Base-by-base conservation (phyloP, 23 red algal genomes). In the Gracilaria gracilis region DNA sequence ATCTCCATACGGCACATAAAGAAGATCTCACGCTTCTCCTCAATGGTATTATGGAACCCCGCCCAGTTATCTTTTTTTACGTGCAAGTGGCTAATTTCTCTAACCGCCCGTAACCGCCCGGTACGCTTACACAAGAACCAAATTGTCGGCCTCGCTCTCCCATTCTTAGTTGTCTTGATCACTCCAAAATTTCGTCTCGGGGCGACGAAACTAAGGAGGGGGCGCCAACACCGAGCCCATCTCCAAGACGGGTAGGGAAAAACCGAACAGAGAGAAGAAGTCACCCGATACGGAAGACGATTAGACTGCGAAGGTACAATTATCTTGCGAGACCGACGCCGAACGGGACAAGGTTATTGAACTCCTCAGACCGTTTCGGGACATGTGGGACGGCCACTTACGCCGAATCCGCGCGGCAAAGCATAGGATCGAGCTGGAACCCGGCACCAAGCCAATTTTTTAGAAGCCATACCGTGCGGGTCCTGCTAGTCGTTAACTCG, bases 71-170 rank as follows among this genome's bases (percentile, higher is more conserved):
- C 48, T 31, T 13, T 16, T 83, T 83, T 34, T 57, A 31, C 23
- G 57, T 83, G 28, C 57, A 35, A 9, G 35, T 83, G 53, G 80
- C 80, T 27, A 3, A 83, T 51, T 83, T 83, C 34, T 46, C 47
- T 21, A 51, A 83, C 57, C 57, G 42, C 11, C 42, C 42, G 42
- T 21, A 51, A 83, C 57, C 57, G 42, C 11, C 42, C 42, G 42
- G 42, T 46, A 7, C 42, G 42, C 42, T 4, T 46, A 46, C 42
- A 46, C 11, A 46, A 46, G 11, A 11, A 11, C 42, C 4, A 4
- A 46, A 46, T 46, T 46, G 42, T 46, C 5, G 42, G 42, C 42
- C 42, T 46, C 5, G 57, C 80, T n/a, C 5, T 83, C 20, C 80
- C 57, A 23, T 42, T 24, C 12, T 31, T 51, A 8, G 36, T 57